A percentile compares a stretch with the other conserved stretches of the same genome.
These are phyloP conservation scores for Tulasnella sp. DNA, from an alignment of 768 basidiomycete genomes.

Conservation along the genomic window DNA sequence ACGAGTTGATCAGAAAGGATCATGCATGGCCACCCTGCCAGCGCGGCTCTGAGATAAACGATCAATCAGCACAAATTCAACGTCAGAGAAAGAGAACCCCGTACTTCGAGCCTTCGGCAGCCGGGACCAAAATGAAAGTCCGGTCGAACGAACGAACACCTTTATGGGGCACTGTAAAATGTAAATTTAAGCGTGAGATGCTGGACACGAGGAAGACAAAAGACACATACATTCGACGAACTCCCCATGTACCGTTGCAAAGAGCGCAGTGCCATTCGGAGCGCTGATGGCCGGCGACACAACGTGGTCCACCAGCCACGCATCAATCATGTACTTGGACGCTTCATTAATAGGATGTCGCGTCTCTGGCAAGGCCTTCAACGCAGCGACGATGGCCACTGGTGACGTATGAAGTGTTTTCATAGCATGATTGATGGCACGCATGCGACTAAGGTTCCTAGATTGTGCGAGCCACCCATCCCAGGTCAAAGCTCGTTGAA, in stretches of 20 bases:
- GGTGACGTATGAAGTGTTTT: slow-evolving; percentile 57
- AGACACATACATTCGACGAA: slow-evolving; percentile 68
- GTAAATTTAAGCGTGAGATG: slow-evolving; percentile 9
- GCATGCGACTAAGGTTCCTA: slow-evolving; percentile 52
- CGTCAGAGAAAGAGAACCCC: slow-evolving; percentile 27
- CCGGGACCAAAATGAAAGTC: slow-evolving; percentile 74
- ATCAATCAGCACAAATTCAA: slow-evolving; percentile 14
- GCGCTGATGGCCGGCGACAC: background rate
- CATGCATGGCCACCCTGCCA: slow-evolving; percentile 78
- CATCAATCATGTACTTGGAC: slow-evolving; percentile 78
- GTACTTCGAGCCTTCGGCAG: slow-evolving; percentile 70
- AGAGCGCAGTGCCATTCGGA: slow-evolving; percentile 34
- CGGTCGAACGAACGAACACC: slow-evolving; percentile 90
- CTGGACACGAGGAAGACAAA: background rate
- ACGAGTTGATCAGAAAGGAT: slow-evolving; percentile 83
- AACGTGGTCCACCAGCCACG: slow-evolving; percentile 49
- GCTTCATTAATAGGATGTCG: slow-evolving; percentile 74
- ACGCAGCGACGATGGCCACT: slow-evolving; percentile 46
- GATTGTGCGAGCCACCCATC: slow-evolving; percentile 55
- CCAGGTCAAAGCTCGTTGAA: slow-evolving; percentile 79
- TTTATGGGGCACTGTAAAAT: slow-evolving; percentile 44
- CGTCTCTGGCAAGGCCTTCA: slow-evolving; percentile 58
- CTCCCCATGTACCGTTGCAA: slow-evolving; percentile 75
- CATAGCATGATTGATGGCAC: slow-evolving; percentile 21
- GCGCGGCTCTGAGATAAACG: slow-evolving; percentile 63